Base-by-base conservation (phyloP, 257 asterid genomes). In the Petunia secreta region DNA sequence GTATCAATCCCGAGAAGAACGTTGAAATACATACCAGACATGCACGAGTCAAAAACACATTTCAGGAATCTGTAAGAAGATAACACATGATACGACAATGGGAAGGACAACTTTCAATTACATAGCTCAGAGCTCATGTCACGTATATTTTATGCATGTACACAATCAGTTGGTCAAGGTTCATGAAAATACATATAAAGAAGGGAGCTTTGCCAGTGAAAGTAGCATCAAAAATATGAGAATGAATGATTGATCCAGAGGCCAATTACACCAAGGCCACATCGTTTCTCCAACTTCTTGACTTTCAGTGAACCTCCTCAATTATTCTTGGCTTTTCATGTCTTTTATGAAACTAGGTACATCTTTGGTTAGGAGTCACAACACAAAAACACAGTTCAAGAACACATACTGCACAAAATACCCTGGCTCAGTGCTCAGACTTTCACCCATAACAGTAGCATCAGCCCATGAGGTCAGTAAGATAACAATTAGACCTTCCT, bases 171-270 rank as follows among this genome's bases (percentile, higher is more conserved):
- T 48, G 46, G 8, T 11, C 34, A 73, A 50, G 13, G 63, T 11
- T 73, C 1, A 71, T 41, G 57, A 50, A 34, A 34, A 6, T 65
- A 36, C 52, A 65, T 5, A 65, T 13, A 40, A 14, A 1, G 25
- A 69, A 34, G 46, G 43, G 6, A 71, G 60, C 60, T 71, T 48
- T 48, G 11, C 15, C 43, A 71, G 78, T 50, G 78, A 73, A 36
- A 50, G 78, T 50, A 50, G 14, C 78, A 50, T 46, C 78, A 50
- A 46, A 73, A 73, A 48, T 73, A 48, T 36, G 78, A 73, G 46
- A 38, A 73, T 73, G 78, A 50, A 34, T 50, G 34, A 73, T 73
- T 73, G 36, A 4, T 36, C 43, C 46, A 50, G 63, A 71, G 3
- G 46, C 4, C 75, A 2, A 43, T 43, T 7, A 43, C 15, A 67